Conservation (phyloP, 2,329 filamentous ascomycete genomes). For the Colletotrichum neosansevieriae region DNA sequence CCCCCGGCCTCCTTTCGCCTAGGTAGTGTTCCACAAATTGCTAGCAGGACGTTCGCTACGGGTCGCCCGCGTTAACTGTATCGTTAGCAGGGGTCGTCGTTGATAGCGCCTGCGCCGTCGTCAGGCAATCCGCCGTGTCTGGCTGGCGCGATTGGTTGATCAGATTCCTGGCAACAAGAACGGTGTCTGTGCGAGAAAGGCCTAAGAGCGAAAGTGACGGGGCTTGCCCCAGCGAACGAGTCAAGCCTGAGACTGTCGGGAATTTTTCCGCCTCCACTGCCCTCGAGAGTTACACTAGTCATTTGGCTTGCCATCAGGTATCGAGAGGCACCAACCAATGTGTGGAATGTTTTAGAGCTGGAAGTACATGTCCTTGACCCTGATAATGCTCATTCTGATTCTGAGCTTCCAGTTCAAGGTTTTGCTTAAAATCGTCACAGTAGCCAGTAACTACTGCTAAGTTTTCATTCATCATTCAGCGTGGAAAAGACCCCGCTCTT, state of each 20-base stretch:
- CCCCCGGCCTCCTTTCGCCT: too few relatives aligned
- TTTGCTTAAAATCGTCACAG: too few relatives aligned
- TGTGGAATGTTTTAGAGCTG: too few relatives aligned
- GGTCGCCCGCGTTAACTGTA: slow-evolving; percentile 34
- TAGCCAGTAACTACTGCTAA: too few relatives aligned
- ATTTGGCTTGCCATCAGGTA: not conserved
- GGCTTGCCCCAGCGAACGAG: slow-evolving; percentile 23
- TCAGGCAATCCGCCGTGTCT: slow-evolving; percentile 20
- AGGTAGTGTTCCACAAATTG: too few relatives aligned
- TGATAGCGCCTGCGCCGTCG: slow-evolving; percentile 34
- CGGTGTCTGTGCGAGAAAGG: slow-evolving; percentile 35
- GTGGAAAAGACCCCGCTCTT: too few relatives aligned
- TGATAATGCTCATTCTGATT: too few relatives aligned
- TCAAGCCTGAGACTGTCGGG: slow-evolving; percentile 34
- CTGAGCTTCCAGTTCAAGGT: too few relatives aligned
- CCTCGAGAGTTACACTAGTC: not conserved
- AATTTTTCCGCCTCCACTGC: slow-evolving; percentile 30
- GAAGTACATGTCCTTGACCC: too few relatives aligned
- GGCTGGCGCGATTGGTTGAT: slow-evolving; percentile 34
- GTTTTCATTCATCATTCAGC: too few relatives aligned
- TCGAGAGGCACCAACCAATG: too few relatives aligned
- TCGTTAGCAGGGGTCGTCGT: slow-evolving; percentile 29
- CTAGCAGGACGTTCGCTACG: slow-evolving; percentile 27
- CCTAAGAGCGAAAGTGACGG: slow-evolving; percentile 10
- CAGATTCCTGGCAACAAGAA: slow-evolving; percentile 32